Conservation (phyloP, 139 green algal genomes). For the Chlorella vulgaris region DNA sequence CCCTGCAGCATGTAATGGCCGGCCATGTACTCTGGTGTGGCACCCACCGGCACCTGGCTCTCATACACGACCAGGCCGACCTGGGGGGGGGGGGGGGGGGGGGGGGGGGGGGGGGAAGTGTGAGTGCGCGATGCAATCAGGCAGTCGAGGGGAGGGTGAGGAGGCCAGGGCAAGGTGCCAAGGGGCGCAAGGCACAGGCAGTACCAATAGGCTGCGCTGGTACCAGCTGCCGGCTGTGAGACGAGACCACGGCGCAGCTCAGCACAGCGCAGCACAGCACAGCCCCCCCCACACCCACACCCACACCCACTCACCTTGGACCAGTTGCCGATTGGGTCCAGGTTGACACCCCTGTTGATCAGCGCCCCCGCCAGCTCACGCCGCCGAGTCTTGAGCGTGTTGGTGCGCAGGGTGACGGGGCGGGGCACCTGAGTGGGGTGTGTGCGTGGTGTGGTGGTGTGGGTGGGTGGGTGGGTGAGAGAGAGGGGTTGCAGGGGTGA, state of each 20-base stretch:
- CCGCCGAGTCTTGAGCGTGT: conserved; percentile 93
- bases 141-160: no score
- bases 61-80: conserved; percentile 98
- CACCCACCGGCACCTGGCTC: conserved; percentile 92
- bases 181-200: no score
- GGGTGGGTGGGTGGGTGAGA: neutral
- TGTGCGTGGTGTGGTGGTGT: neutral
- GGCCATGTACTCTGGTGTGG: conserved; percentile 99
- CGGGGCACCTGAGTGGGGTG: conserved; percentile 39
- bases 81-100: conserved; percentile 24
- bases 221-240: no score
- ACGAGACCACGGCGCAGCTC: no score
- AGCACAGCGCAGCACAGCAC: neutral
- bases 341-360: conserved; percentile 95
- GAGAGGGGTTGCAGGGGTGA: neutral
- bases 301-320: conserved; percentile 80
- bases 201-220: no score
- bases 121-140: no score
- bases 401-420: conserved; percentile 84
- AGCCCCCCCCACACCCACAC: neutral
- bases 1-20: conserved; percentile 99
- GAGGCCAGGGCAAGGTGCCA: no score
- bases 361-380: conserved; percentile 93
- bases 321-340: conserved; percentile 98
- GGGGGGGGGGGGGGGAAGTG: no score